phyloP scores from a whole-genome alignment of 2,329 filamentous ascomycete genomes.

The Pseudocercospora crystallina region DNA sequence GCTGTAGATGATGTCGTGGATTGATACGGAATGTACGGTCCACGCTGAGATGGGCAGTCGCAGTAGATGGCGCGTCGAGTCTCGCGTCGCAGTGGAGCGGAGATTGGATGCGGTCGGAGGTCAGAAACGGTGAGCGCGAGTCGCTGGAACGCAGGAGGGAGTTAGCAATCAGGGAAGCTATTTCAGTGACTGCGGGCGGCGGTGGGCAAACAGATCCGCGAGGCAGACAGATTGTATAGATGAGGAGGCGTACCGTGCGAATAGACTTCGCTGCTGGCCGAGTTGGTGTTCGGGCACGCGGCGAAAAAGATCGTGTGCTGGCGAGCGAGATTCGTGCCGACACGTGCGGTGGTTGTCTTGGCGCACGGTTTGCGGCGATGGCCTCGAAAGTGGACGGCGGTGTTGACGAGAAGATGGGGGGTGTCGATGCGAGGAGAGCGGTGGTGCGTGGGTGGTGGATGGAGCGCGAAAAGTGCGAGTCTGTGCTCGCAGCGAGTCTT shows the following conservation, averaged over 20 bases:
- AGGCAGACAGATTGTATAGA: neutral
- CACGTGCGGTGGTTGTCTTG: no score
- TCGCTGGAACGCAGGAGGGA: neutral
- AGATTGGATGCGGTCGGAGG: neutral
- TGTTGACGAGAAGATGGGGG: no score
- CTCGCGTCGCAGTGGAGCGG: slow-evolving; percentile 7
- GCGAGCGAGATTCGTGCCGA: neutral
- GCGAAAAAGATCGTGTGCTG: slow-evolving; percentile 9
- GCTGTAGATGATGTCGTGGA: slow-evolving; percentile 6
- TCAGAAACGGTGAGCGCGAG: neutral
- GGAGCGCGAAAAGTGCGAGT: no score
- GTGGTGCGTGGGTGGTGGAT: no score
- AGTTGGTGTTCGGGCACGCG: slow-evolving; percentile 1
- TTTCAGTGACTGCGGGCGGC: neutral
- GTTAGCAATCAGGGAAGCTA: slow-evolving; percentile 6
- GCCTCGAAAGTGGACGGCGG: no score
- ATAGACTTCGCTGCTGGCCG: slow-evolving; percentile 5
- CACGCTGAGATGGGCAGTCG: neutral
- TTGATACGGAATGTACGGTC: slow-evolving; percentile 1
- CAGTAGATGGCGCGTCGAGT: neutral
- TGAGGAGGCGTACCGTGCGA: slow-evolving; percentile 4
- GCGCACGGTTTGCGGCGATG: no score
- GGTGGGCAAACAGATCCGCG: neutral
- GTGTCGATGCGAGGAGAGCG: no score
- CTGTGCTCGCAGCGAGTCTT: no score